Evolutionary conservation across 495 filamentous ascomycete species (phyloP).

Genomic region (Physcia stellaris): DNA sequence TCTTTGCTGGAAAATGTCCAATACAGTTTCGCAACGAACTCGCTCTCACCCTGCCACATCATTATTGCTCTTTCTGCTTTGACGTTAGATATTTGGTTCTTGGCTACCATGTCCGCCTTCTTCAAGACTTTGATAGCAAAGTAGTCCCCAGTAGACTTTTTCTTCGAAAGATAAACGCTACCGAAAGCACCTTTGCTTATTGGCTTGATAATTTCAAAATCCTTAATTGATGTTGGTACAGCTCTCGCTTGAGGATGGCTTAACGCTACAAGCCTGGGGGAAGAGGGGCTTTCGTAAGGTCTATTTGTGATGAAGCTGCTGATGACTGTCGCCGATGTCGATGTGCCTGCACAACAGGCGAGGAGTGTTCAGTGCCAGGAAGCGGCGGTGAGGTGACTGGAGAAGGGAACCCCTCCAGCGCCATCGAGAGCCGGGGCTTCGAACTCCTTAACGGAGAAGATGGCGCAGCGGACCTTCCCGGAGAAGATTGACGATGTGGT

Average conservation of each 20-base stretch:
- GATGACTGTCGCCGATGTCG: constrained; percentile 83
- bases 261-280: constrained; percentile 60
- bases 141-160: constrained; percentile 96
- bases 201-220: constrained; percentile 98
- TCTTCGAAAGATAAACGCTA: constrained; percentile 93
- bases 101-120: constrained; percentile 98
- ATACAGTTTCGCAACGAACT: constrained; percentile 96
- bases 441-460: constrained; percentile 78
- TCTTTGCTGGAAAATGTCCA: constrained; percentile 99
- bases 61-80: constrained; percentile 99
- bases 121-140: constrained; percentile 97
- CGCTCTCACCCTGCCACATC: constrained; percentile 99
- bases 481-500: constrained; percentile 74
- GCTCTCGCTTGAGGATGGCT: constrained; percentile 66
- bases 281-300: constrained; percentile 51
- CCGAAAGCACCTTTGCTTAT: constrained; percentile 99
- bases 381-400: constrained; percentile 83
- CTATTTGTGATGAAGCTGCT: constrained; percentile 61
- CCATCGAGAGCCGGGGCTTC: constrained; percentile 67
- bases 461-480: constrained; percentile 57
- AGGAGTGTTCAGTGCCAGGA: constrained; percentile 63
- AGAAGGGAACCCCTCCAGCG: constrained; percentile 63
- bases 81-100: constrained; percentile 98
- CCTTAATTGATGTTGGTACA: constrained; percentile 88
- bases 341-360: constrained; percentile 43